Evolutionary conservation across 2,329 filamentous ascomycete species (phyloP).

Genomic region (Colletotrichum magnum): DNA sequence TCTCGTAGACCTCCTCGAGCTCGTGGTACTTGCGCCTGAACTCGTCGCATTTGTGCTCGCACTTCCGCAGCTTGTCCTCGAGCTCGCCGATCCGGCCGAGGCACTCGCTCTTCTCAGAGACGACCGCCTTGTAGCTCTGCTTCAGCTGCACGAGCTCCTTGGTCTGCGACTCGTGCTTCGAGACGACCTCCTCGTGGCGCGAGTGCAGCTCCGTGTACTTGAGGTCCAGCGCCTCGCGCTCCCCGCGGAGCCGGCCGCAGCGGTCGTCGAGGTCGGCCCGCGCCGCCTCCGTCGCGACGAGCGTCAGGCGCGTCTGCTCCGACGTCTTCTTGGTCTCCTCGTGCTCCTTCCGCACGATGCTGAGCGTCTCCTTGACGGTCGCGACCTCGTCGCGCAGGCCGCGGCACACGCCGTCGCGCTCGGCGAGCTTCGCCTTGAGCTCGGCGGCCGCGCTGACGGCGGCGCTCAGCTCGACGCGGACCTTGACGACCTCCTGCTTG

Average conservation of each 20-base stretch:
- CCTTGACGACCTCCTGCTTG: constrained; percentile 26
- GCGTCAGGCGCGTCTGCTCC: constrained; percentile 16
- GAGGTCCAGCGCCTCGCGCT: constrained; percentile 26
- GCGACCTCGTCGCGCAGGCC: constrained; percentile 20
- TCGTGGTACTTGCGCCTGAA: constrained; percentile 32
- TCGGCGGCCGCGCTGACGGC: constrained; percentile 15
- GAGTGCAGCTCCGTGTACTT: constrained; percentile 28
- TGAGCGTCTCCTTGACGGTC: constrained; percentile 21
- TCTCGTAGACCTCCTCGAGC: constrained; percentile 24
- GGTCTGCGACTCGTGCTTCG: constrained; percentile 12
- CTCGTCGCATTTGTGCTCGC: constrained; percentile 29
- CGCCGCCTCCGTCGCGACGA: constrained; percentile 19
- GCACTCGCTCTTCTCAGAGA: constrained; percentile 30
- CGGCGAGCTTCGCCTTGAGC: constrained; percentile 29
- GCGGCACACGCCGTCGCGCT: constrained; percentile 29
- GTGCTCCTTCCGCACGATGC: constrained; percentile 21
- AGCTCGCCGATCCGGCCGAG: constrained; percentile 16
- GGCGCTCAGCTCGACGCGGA: constrained; percentile 25
- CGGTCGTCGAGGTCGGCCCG: constrained; percentile 20
- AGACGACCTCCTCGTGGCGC: constrained; percentile 21
- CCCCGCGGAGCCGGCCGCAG: constrained; percentile 22
- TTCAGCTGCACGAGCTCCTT: constrained; percentile 25
- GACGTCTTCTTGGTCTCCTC: constrained; percentile 30
- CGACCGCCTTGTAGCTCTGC: constrained; percentile 14
- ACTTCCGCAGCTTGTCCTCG: constrained; percentile 23